Evolutionary conservation across 2,329 filamentous ascomycete species (phyloP).

Genomic region (Beauveria australis): DNA sequence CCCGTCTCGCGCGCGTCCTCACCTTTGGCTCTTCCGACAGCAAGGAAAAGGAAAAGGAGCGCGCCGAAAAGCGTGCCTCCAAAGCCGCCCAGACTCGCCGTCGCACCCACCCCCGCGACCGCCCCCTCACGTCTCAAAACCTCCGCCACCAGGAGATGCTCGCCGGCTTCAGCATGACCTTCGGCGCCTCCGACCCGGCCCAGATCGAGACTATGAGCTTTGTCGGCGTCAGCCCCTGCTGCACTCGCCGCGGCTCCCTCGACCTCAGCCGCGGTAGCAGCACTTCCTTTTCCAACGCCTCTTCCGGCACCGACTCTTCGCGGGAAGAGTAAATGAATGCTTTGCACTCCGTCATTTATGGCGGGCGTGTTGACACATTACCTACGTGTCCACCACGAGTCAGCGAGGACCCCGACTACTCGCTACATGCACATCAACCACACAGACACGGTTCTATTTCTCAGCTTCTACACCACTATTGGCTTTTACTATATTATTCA

Average conservation of each 20-base stretch:
- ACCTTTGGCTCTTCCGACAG: conserved; percentile 21
- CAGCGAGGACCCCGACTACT: too few relatives aligned
- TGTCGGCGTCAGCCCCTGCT: conserved; percentile 36
- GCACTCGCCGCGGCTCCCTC: conserved; percentile 22
- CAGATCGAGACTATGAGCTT: conserved; percentile 27
- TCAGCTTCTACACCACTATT: not conserved
- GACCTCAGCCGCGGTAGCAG: conserved; percentile 18
- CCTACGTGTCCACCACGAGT: not conserved
- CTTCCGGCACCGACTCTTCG: conserved; percentile 12
- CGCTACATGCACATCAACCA: not conserved
- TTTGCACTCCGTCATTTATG: not conserved
- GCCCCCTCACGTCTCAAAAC: conserved; percentile 36
- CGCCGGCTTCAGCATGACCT: conserved; percentile 36
- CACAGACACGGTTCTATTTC: not conserved
- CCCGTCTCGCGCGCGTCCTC: conserved; percentile 23
- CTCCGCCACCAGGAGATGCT: conserved; percentile 39
- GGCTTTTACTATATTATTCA: not conserved
- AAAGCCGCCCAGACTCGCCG: conserved; percentile 12
- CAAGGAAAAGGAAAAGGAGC: conserved; percentile 12
- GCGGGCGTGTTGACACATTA: not conserved
- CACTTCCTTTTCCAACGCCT: conserved; percentile 10
- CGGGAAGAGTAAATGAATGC: not conserved
- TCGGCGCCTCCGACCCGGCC: conserved; percentile 29
- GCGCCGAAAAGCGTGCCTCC: conserved; percentile 14
- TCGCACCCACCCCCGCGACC: conserved; percentile 34